Conservation (phyloP, 1,284 basidiomycete species). For the Boletus albobrunnescens region DNA sequence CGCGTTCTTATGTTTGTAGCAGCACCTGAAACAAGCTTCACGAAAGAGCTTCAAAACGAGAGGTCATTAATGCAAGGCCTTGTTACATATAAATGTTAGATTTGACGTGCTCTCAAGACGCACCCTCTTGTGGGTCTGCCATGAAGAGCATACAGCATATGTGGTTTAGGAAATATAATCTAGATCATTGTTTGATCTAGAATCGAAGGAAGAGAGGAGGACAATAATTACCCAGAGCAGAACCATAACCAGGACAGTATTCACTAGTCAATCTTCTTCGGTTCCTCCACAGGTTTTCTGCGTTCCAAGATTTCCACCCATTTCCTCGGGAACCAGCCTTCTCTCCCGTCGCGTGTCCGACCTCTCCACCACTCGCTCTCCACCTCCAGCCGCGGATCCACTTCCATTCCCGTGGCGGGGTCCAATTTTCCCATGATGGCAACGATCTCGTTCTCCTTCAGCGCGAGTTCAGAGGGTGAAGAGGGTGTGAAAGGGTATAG, state of each 20-base stretch:
- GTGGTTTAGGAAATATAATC: not conserved
- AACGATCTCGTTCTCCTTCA: slow-evolving; percentile 91
- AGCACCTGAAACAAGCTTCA: no score
- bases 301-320: slow-evolving; percentile 76
- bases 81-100: no score
- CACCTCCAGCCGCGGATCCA: slow-evolving; percentile 69
- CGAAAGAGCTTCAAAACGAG: no score
- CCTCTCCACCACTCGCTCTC: slow-evolving; percentile 96
- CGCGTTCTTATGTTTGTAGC: no score
- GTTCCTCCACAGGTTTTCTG: slow-evolving; percentile 31
- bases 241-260: not conserved
- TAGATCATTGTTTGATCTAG: not conserved
- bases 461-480: slow-evolving; percentile 70
- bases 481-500: slow-evolving; percentile 5
- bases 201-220: not conserved
- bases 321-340: slow-evolving; percentile 95
- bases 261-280: slow-evolving; percentile 42
- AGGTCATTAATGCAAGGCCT: no score
- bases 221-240: not conserved
- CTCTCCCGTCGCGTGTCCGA: slow-evolving; percentile 86
- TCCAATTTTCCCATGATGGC: slow-evolving; percentile 87
- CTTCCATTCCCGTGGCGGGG: slow-evolving; percentile 62
- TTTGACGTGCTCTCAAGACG: no score
- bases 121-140: no score
- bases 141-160: no score